A percentile compares a stretch with the other conserved stretches of the same genome.
phyloP scores from a whole-genome alignment of 108 stramenopile genomes.

The Stephanodiscus minutulus region DNA sequence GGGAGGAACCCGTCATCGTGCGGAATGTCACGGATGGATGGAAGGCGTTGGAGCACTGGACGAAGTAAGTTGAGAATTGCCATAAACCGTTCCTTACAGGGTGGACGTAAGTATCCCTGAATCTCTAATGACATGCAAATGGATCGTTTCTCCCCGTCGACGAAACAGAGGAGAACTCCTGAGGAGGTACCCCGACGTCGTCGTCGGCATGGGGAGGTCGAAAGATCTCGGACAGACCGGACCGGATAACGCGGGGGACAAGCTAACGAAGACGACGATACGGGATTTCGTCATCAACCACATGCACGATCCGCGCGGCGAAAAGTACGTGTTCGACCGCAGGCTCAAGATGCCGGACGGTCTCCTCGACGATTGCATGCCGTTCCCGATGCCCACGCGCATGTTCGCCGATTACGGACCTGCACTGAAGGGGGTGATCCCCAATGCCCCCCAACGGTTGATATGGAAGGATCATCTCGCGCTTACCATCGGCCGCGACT shows the following conservation, averaged over 20 bases:
- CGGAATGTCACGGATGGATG: constrained; percentile 43
- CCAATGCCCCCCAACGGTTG: constrained; percentile 4
- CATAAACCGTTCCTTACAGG: too few species aligned
- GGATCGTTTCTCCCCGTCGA: background rate
- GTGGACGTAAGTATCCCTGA: too few species aligned
- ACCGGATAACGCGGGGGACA: constrained; percentile 43
- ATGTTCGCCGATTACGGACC: constrained; percentile 26
- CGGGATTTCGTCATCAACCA: constrained; percentile 35
- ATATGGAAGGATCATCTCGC: constrained; percentile 54
- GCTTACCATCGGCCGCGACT: constrained; percentile 43
- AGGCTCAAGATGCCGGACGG: constrained; percentile 38
- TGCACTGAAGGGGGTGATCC: constrained; percentile 1
- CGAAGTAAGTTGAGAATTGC: constrained; percentile 34
- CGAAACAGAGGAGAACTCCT: constrained; percentile 34
- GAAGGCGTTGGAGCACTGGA: constrained; percentile 43
- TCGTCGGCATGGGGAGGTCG: constrained; percentile 43
- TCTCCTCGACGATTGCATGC: constrained; percentile 34
- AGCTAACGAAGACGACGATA: constrained; percentile 33
- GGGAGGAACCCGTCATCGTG: constrained; percentile 39
- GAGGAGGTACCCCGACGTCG: constrained; percentile 35
- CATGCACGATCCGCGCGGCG: constrained; percentile 33
- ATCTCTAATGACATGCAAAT: too few species aligned
- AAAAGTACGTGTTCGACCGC: constrained; percentile 44
- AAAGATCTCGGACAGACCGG: constrained; percentile 46
- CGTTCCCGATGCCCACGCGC: constrained; percentile 44